These are phyloP conservation scores for Candida manassasensis DNA, from an alignment of 805 yeast species.

Conservation along the genomic window DNA sequence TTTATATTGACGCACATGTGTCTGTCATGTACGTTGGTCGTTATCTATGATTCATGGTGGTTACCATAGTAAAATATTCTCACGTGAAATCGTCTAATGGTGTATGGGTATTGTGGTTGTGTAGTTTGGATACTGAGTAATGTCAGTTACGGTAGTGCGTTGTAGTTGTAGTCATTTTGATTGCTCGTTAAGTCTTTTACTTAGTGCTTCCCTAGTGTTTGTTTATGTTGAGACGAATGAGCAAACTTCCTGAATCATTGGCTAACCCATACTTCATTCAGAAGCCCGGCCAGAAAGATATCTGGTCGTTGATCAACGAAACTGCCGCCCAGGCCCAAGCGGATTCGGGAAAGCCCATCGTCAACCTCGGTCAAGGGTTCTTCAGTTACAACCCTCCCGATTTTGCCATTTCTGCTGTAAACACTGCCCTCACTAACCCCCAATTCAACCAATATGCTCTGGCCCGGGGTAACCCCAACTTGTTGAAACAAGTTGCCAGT, in stretches of 20 bases:
- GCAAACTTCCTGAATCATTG: conserved; percentile 14
- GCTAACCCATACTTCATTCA: conserved; percentile 61
- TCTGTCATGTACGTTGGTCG: no score
- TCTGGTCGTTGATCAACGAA: conserved; percentile 93
- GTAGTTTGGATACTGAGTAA: no score
- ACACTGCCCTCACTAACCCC: conserved; percentile 66
- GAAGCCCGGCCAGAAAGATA: conserved; percentile 72
- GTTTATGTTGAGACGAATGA: no score
- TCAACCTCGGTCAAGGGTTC: conserved; percentile 94
- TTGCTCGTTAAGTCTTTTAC: no score
- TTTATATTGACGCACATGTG: no score
- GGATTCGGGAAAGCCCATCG: conserved; percentile 68
- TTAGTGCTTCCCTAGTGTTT: no score
- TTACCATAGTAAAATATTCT: no score
- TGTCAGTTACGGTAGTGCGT: no score
- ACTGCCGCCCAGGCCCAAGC: conserved; percentile 82
- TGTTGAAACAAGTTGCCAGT: conserved; percentile 63
- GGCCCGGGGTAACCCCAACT: conserved; percentile 77
- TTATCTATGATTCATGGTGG: no score
- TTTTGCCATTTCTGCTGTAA: conserved; percentile 84
- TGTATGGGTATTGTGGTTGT: no score
- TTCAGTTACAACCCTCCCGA: conserved; percentile 94
- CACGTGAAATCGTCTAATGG: no score
- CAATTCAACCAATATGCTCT: conserved; percentile 89
- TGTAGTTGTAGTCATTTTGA: no score